Conservation (phyloP, 805 yeast genomes). For the baker's yeast (Saccharomyces cerevisiae) region DNA sequence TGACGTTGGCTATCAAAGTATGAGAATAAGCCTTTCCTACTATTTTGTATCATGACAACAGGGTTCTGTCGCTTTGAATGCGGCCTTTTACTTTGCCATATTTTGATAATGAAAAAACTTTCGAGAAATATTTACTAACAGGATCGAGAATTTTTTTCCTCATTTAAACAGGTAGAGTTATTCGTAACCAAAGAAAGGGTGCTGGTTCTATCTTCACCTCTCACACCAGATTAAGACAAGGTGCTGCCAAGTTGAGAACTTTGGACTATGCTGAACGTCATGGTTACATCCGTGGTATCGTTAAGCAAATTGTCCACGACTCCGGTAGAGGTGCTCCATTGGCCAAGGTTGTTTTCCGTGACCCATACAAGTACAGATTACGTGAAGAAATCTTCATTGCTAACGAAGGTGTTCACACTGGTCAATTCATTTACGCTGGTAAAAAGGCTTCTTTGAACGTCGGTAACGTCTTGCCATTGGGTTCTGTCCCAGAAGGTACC, state of each 20-base stretch:
- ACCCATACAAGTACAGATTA: conserved; percentile 96
- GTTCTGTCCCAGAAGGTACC: conserved; percentile 98
- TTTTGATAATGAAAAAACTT: neutral
- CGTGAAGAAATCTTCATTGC: conserved; percentile 99
- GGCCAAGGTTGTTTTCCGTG: conserved; percentile 98
- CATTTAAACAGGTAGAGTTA: conserved; percentile 82
- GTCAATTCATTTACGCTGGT: conserved; percentile 98
- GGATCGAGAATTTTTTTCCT: neutral
- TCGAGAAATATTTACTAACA: neutral
- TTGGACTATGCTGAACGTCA: conserved; percentile 98
- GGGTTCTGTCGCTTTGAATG: neutral
- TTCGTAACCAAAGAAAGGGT: conserved; percentile 99
- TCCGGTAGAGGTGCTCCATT: conserved; percentile 99
- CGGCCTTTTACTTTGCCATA: neutral
- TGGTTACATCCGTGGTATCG: conserved; percentile 99
- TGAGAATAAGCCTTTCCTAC: neutral
- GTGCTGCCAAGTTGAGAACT: conserved; percentile 99
- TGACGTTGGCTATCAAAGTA: neutral
- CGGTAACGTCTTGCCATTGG: conserved; percentile 96
- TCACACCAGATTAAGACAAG: conserved; percentile 99
- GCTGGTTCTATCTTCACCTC: conserved; percentile 99
- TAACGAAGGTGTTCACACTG: conserved; percentile 99
- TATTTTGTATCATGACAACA: too few species aligned
- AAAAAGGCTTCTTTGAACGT: conserved; percentile 93
- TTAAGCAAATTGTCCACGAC: conserved; percentile 97